Conservation (phyloP, 495 filamentous ascomycete genomes). For the Penicillium odoratum region DNA sequence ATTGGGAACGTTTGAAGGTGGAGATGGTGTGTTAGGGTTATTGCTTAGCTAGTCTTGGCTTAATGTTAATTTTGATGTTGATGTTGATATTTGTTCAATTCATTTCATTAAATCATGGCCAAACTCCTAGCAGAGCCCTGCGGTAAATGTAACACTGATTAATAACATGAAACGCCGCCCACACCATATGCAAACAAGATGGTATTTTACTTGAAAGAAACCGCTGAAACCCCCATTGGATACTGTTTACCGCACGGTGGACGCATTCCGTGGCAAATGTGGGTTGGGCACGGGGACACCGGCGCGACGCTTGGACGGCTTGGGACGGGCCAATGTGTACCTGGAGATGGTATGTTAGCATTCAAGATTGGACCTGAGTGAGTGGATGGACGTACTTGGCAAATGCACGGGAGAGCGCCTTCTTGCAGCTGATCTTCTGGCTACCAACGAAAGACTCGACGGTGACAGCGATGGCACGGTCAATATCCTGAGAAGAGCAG, state of each 20-base stretch:
- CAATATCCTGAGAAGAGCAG: constrained; percentile 84
- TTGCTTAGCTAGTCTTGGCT: too few relatives aligned
- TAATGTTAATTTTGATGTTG: too few relatives aligned
- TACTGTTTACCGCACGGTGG: constrained; percentile 13
- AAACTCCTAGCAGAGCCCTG: constrained; percentile 1
- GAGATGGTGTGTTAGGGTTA: too few relatives aligned
- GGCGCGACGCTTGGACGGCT: constrained; percentile 46
- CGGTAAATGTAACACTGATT: neutral
- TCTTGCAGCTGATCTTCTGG: constrained; percentile 98
- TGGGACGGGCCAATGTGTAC: constrained; percentile 49
- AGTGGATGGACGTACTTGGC: constrained; percentile 73
- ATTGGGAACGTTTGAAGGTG: too few relatives aligned
- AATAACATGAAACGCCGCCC: constrained; percentile 4
- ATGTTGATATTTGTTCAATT: constrained; percentile 16
- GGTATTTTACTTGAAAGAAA: constrained; percentile 28
- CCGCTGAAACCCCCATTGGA: neutral
- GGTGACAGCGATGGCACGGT: constrained; percentile 94
- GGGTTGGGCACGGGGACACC: constrained; percentile 41
- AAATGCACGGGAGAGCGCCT: constrained; percentile 92
- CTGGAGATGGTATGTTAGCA: constrained; percentile 28
- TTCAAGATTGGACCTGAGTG: neutral
- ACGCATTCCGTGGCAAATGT: constrained; percentile 22
- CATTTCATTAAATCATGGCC: constrained; percentile 33
- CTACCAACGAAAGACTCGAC: constrained; percentile 95
- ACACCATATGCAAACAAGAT: constrained; percentile 29